A percentile compares a stretch with the other conserved stretches of the same genome.
Evolutionary conservation across 1,284 basidiomycete species (phyloP).

Genomic region (Polyporus tsugae): DNA sequence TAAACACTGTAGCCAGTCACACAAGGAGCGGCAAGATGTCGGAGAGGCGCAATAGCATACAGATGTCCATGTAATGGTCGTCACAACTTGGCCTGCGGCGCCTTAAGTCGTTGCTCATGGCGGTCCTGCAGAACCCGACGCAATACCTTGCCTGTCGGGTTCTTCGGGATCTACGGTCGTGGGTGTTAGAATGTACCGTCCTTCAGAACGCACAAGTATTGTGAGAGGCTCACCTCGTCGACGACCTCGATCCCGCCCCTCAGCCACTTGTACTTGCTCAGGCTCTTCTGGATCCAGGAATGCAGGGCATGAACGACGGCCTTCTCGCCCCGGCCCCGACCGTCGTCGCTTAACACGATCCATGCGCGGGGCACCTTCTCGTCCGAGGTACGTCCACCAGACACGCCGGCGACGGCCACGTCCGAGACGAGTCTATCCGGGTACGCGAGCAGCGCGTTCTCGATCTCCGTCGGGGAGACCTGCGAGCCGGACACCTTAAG

Average conservation of each 20-base stretch:
- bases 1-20: background rate
- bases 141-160: conserved; percentile 73
- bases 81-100: conserved; percentile 28
- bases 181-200: background rate
- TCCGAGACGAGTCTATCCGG: conserved; percentile 67
- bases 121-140: conserved; percentile 64
- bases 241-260: conserved; percentile 75
- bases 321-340: conserved; percentile 53
- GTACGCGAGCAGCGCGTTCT: conserved; percentile 64
- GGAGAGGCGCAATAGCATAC: background rate
- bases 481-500: conserved; percentile 78
- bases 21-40: no score
- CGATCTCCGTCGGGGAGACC: conserved; percentile 80
- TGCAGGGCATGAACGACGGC: conserved; percentile 58
- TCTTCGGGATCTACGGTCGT: conserved; percentile 66
- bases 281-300: conserved; percentile 62
- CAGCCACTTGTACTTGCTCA: conserved; percentile 78
- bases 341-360: conserved; percentile 68
- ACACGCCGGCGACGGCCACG: conserved; percentile 73
- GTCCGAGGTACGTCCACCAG: conserved; percentile 68
- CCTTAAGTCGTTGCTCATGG: conserved; percentile 49
- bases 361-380: conserved; percentile 79
- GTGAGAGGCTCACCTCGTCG: conserved; percentile 53
- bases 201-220: background rate
- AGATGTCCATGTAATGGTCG: no score